Evolutionary conservation across 352 stramenopile genomes (phyloP), one percentile per base, ranked within the genome.

Genomic region (Phytopythium vexans): DNA sequence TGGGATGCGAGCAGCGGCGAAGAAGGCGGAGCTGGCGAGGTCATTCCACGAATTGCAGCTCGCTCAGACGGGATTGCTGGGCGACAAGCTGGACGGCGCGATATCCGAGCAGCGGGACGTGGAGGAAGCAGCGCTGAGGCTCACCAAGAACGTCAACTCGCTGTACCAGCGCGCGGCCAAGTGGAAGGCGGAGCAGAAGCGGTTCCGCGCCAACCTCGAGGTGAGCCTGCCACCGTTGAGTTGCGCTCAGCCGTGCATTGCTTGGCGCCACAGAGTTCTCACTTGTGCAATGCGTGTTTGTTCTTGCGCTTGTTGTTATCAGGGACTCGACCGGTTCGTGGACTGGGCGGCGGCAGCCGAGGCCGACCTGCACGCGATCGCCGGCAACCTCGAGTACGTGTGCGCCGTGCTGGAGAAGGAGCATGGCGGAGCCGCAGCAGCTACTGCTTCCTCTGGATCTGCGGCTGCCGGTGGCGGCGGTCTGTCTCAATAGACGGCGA

Each of bases 351-450:
- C 48, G 3, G 40, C 56, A 15, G 68, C 70, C 0, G 76, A 89
- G 49, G 65, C 40, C 10, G 72, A 83, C 49, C 55, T 89, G 41
- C 70, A 76, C 37, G 62, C 56, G 4, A 73, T 89, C 42, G 72
- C 79, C 41, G 72, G 76, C 11, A 89, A 89, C 36, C 58, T 87
- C 27, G 79, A 89, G 56, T 88, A 89, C 51, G 74, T 89, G 12
- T 81, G 62, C 49, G 59, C 74, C 10, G 79, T 89, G 38, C 64
- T 89, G 38, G 76, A 89, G 54, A 80, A 76, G 42, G 72, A 83
- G 39, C 58, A 72, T 42, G 62, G 72, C 37, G 37, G 54, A 31
- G 62, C 46, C 36, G 34, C 36, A 35, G 47, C 21, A 36, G 10
- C 43, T 8, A 43, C 3, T 40, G 36, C 36, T 40, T 40, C 36